Percentiles rank a stretch among this genome's conserved stretches.
Conservation (phyloP, 2,329 filamentous ascomycete species). For the Scytalidium lignicola region DNA sequence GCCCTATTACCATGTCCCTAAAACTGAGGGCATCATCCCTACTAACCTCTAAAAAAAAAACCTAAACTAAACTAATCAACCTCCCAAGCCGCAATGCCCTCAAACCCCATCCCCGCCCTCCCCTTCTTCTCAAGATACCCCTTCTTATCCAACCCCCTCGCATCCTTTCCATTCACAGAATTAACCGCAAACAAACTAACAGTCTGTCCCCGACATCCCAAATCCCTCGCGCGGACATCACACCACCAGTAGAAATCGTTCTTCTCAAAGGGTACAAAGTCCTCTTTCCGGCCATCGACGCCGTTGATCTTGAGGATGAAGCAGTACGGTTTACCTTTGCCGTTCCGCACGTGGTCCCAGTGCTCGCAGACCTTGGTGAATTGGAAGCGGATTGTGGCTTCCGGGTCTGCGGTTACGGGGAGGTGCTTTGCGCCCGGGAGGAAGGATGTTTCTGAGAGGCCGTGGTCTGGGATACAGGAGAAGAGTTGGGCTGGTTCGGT, state of each 20-base stretch:
- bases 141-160: constrained; percentile 22
- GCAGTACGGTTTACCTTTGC: constrained; percentile 59
- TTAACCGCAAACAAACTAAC: constrained; percentile 60
- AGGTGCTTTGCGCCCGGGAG: constrained; percentile 57
- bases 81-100: constrained; percentile 25
- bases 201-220: constrained; percentile 66
- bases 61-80: constrained; percentile 20
- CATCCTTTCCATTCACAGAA: constrained; percentile 32
- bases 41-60: too few relatives aligned
- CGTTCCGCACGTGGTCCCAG: constrained; percentile 69
- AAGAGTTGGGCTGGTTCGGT: constrained; percentile 43
- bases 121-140: constrained; percentile 26
- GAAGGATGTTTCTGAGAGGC: constrained; percentile 53
- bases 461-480: constrained; percentile 41
- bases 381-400: constrained; percentile 64
- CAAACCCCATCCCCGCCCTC: constrained; percentile 22
- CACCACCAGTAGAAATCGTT: constrained; percentile 78
- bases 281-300: constrained; percentile 59
- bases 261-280: constrained; percentile 67
- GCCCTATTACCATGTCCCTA: too few relatives aligned
- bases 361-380: constrained; percentile 77
- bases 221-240: constrained; percentile 61
- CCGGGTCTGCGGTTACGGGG: constrained; percentile 47
- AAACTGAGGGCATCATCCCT: too few relatives aligned
- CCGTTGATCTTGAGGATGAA: constrained; percentile 66